Evolutionary conservation across 1,284 basidiomycete genomes (phyloP), one percentile per base, ranked within the genome.

Genomic region (Cryptococcus neoformans): DNA sequence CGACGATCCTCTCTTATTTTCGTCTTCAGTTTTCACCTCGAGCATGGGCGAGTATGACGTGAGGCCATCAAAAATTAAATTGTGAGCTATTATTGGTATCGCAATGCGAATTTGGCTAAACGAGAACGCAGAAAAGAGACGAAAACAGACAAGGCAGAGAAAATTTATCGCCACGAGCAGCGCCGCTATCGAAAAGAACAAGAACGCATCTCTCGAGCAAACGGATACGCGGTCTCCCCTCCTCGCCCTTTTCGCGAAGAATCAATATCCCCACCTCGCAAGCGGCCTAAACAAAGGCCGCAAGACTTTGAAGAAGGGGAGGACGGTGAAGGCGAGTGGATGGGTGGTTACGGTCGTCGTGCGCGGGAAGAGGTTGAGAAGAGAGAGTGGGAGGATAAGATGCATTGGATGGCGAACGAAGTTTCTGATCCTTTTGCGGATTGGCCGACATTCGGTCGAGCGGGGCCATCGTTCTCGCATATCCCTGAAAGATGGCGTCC

Each of bases 41-140:
- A 28, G 28, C 40, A 41, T 16, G 16, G 5, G 16, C 21, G 48
- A 49, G 35, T 49, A 38, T 14, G 16, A 49, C 12, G 48, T 39
- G 10, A 28, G 48, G 7, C 37, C 48, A 12, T 47, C 46, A 12
- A 28, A 35, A 4, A 47, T 47, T 14, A 47, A 34, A 28, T 14
- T 47, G 46, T 47, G 14, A 34, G 40, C 3, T 36, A 6, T 34
- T 34, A 12, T 10, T 11, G 17, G 11, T 47, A 6, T 34, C 7
- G 9, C 46, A 9, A 11, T 14, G 16, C 14, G 12, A n/a, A 11
- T 28, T 17, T 28, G 14, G 7, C 21, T 37, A 0, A 49, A 6
- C 5, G 8, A 9, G 17, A 34, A n/a, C 16, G 9, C 50, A 74
- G 72, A 36, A 74, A 74, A 54, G 63, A 66, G 45, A 72, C 71